phyloP scores from a whole-genome alignment of 164 flowering plant genomes.

The grape (Vitis vinifera) region ASM3070453v1 NC_081809.1:3143501-3144000 shows the following conservation, averaged over 20 bases:
- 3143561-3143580: neutral
- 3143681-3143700: conserved; percentile 2
- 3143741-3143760: neutral
- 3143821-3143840: no score
- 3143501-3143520: neutral
- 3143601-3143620: conserved; percentile 26
- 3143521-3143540: conserved; percentile 4
- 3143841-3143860: no score
- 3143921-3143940: no score
- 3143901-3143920: no score
- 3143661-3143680: conserved; percentile 39
- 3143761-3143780: no score
- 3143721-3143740: neutral
- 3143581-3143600: neutral
- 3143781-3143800: no score
- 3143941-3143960: no score
- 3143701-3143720: neutral
- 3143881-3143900: no score
- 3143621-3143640: conserved; percentile 30
- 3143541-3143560: neutral
- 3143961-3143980: no score
- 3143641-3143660: conserved; percentile 23
- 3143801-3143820: no score
- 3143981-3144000: no score
- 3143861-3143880: no score